phyloP scores from a whole-genome alignment of 192 early-diverging fungal species.

The Haplosporangium gracile region DNA sequence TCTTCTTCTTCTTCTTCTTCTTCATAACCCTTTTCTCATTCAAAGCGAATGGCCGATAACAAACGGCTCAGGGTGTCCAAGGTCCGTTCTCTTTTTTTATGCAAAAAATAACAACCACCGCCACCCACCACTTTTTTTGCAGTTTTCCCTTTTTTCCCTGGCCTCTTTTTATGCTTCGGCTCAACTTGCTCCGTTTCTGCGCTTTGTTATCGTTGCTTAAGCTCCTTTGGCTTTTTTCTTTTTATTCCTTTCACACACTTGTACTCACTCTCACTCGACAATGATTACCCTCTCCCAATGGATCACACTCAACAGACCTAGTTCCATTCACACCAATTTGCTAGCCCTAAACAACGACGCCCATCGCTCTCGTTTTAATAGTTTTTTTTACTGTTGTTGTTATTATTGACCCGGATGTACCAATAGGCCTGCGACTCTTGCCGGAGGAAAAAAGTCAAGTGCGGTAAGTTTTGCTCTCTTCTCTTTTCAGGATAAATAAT shows the following conservation, averaged over 20 bases:
- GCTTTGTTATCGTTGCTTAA: not conserved
- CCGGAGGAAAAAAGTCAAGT: conserved; percentile 57
- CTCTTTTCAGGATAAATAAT: no score
- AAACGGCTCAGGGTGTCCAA: conserved; percentile 46
- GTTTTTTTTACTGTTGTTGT: not conserved
- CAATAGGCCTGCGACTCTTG: conserved; percentile 51
- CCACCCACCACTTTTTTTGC: not conserved
- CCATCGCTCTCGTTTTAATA: not conserved
- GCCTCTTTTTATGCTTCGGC: not conserved
- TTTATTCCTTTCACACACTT: not conserved
- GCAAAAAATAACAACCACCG: not conserved
- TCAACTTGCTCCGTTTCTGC: not conserved
- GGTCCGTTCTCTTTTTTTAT: conserved; percentile 6
- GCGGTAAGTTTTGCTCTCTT: conserved; percentile 23
- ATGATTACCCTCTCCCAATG: not conserved
- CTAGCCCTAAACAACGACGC: not conserved
- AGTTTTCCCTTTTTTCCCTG: not conserved
- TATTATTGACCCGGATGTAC: not conserved
- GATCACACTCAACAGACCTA: not conserved
- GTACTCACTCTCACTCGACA: not conserved
- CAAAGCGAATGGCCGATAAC: conserved; percentile 42
- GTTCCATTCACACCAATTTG: not conserved
- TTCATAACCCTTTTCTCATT: not conserved
- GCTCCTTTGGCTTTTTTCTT: not conserved
- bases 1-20: not conserved